Percentiles rank a stretch among this genome's conserved stretches.
phyloP scores from a whole-genome alignment of 2,329 filamentous ascomycete species.

The Neurospora sp. region DNA sequence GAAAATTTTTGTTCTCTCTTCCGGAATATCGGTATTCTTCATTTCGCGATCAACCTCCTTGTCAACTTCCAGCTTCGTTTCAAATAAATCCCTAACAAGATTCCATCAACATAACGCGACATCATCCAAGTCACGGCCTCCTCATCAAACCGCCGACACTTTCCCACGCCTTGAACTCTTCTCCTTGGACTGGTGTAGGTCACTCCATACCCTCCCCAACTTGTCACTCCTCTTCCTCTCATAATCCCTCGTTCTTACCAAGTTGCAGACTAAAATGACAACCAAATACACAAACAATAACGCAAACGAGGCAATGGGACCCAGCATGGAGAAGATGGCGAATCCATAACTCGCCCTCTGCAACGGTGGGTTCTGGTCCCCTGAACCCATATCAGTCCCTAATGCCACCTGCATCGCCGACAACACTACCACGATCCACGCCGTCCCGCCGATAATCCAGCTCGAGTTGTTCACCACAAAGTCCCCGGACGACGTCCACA shows the following conservation, averaged over 20 bases:
- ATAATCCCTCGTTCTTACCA: not conserved
- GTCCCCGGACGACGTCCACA: conserved; percentile 24
- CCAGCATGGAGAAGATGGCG: conserved; percentile 35
- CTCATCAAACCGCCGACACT: not conserved
- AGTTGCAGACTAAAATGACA: not conserved
- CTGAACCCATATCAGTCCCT: conserved; percentile 23
- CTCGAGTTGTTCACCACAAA: conserved; percentile 34
- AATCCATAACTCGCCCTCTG: conserved; percentile 36
- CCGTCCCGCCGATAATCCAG: conserved; percentile 28
- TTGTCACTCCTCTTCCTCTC: not conserved
- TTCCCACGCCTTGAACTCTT: not conserved
- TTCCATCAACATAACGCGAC: too few relatives aligned
- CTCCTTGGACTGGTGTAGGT: not conserved
- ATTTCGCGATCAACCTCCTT: not conserved
- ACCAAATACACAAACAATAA: conserved; percentile 5
- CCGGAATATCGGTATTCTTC: too few relatives aligned
- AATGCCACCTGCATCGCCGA: conserved; percentile 41
- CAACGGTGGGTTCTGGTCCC: conserved; percentile 26
- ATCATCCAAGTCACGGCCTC: too few relatives aligned
- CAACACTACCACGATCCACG: conserved; percentile 34
- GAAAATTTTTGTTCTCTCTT: too few relatives aligned
- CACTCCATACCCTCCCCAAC: not conserved
- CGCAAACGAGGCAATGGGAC: conserved; percentile 21
- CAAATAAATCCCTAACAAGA: too few relatives aligned
- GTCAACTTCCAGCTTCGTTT: not conserved